phyloP scores from a whole-genome alignment of 2,329 filamentous ascomycete genomes.

The Elsinoe batatas region DNA sequence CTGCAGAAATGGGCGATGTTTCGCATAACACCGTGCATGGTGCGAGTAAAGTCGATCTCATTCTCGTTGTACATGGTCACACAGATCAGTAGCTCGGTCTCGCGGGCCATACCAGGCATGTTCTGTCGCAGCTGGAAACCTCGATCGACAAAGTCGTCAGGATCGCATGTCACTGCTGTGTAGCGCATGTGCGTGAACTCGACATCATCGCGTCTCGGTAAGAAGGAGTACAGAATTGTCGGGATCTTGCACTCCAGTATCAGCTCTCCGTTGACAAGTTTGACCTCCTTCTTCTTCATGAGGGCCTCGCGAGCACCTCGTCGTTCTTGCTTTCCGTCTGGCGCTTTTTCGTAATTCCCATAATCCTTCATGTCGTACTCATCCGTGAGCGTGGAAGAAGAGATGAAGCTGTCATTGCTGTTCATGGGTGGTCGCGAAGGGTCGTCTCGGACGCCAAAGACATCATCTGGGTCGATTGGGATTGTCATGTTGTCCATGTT shows the following conservation, averaged over 20 bases:
- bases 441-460: conserved; percentile 46
- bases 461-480: conserved; percentile 46
- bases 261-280: conserved; percentile 93
- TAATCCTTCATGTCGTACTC: conserved; percentile 46
- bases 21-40: conserved; percentile 98
- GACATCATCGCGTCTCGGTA: conserved; percentile 82
- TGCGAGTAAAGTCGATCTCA: conserved; percentile 90
- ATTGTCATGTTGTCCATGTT: conserved; percentile 58
- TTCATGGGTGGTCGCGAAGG: conserved; percentile 50
- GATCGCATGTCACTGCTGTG: conserved; percentile 95
- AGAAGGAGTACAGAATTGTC: conserved; percentile 93
- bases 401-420: conserved; percentile 55
- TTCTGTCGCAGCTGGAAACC: conserved; percentile 91
- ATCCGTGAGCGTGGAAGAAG: conserved; percentile 51
- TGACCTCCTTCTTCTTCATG: conserved; percentile 87
- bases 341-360: conserved; percentile 76
- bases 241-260: conserved; percentile 98
- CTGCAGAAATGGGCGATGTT: conserved; percentile 97
- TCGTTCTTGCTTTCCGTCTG: conserved; percentile 74
- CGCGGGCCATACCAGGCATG: conserved; percentile 70
- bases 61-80: conserved; percentile 99
- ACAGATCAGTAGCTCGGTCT: conserved; percentile 94
- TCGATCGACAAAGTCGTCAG: conserved; percentile 78
- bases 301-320: conserved; percentile 79
- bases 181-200: conserved; percentile 99